Conservation (phyloP, 2,329 filamentous ascomycete genomes). For the Neonectria coccinea region DNA sequence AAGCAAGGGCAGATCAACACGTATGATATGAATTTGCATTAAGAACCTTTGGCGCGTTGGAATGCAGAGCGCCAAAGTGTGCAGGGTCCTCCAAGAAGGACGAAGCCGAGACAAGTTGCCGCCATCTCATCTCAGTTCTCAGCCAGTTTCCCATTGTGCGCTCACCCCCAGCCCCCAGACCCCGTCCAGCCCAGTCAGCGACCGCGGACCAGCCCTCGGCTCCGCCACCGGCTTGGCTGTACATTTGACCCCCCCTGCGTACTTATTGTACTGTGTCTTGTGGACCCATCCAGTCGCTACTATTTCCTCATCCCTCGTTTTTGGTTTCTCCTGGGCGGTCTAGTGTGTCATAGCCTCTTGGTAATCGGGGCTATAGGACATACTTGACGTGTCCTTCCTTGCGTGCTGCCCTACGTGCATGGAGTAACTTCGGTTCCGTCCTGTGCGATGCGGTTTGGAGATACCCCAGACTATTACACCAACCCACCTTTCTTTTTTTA, state of each 20-base stretch:
- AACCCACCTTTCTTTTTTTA: conserved; percentile 9
- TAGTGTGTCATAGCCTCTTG: conserved; percentile 23
- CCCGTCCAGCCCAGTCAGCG: conserved; percentile 25
- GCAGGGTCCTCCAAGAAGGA: background rate
- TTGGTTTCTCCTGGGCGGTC: conserved; percentile 1
- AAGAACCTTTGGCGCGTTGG: background rate
- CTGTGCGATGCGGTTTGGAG: conserved; percentile 23
- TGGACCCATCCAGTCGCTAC: conserved; percentile 13
- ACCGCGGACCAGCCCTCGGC: conserved; percentile 27
- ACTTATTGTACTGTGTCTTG: too few relatives aligned
- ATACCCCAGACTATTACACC: conserved; percentile 26
- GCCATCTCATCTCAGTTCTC: conserved; percentile 7
- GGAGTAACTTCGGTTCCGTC: conserved; percentile 2
- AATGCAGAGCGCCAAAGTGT: background rate
- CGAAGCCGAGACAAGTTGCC: background rate
- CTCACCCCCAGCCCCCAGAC: conserved; percentile 27
- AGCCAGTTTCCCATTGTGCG: conserved; percentile 11
- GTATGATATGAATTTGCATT: background rate
- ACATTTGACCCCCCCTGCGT: conserved; percentile 1
- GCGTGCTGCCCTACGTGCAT: background rate
- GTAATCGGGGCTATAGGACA: conserved; percentile 1
- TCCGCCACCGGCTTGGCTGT: conserved; percentile 27
- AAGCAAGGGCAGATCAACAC: background rate
- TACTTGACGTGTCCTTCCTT: background rate
- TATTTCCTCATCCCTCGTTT: conserved; percentile 7